These are phyloP conservation scores for Aspergillus chevalieri DNA, from an alignment of 2,329 filamentous ascomycete species.

Conservation along the genomic window DNA sequence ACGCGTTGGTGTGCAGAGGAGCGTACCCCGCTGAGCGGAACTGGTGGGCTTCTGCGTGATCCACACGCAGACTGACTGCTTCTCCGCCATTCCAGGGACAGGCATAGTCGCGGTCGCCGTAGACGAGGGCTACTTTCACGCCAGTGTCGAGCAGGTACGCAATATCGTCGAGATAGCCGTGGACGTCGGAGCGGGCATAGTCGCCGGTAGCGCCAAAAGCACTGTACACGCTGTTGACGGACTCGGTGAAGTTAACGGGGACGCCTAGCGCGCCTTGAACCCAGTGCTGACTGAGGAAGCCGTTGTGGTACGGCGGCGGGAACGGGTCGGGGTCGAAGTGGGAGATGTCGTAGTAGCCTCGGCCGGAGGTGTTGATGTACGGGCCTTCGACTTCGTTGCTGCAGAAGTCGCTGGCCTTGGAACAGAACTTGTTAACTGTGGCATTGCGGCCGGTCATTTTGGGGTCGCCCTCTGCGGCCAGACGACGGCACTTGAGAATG, in stretches of 20 bases:
- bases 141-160: constrained; percentile 51
- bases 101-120: constrained; percentile 54
- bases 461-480: constrained; percentile 46
- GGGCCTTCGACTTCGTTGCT: constrained; percentile 38
- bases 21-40: constrained; percentile 50
- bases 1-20: constrained; percentile 35
- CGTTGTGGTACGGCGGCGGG: constrained; percentile 47
- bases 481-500: constrained; percentile 46
- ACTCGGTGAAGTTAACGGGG: constrained; percentile 53
- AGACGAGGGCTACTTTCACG: constrained; percentile 52
- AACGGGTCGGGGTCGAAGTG: constrained; percentile 48
- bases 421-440: constrained; percentile 43
- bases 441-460: constrained; percentile 41
- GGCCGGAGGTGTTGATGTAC: constrained; percentile 37
- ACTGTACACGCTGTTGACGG: constrained; percentile 37
- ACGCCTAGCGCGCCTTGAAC: constrained; percentile 55
- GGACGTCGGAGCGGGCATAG: constrained; percentile 42
- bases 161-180: constrained; percentile 29
- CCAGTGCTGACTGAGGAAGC: constrained; percentile 52
- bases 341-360: constrained; percentile 55
- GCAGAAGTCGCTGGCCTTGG: constrained; percentile 42
- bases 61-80: constrained; percentile 44
- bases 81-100: constrained; percentile 56
- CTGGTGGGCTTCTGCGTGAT: constrained; percentile 37
- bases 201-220: constrained; percentile 47